A percentile compares a stretch with the other conserved stretches of the same genome.
Evolutionary conservation across 371 early-diverging fungal species (phyloP).

Genomic region (Saksenaea vasiformis): DNA sequence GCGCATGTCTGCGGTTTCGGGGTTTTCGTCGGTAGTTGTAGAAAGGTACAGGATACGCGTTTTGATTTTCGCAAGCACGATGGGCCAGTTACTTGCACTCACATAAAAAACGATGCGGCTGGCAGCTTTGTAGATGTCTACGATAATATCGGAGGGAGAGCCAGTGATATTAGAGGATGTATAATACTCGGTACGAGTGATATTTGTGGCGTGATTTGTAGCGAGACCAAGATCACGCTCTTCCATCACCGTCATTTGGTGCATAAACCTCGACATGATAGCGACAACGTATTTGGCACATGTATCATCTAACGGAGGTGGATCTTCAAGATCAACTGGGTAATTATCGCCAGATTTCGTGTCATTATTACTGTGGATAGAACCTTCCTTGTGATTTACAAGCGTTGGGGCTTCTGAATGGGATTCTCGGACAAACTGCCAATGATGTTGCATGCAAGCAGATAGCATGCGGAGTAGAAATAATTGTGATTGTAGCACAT

Average conservation of each 20-base stretch:
- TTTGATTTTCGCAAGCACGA: conserved; percentile 71
- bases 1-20: conserved; percentile 77
- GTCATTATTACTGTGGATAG: conserved; percentile 18
- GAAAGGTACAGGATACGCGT: conserved; percentile 57
- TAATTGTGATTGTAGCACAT: conserved; percentile 73
- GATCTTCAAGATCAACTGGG: conserved; percentile 55
- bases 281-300: conserved; percentile 68
- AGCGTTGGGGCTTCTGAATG: conserved; percentile 1
- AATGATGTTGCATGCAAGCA: conserved; percentile 74
- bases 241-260: conserved; percentile 50
- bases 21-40: conserved; percentile 63
- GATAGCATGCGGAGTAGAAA: conserved; percentile 72
- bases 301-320: conserved; percentile 76
- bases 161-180: conserved; percentile 30
- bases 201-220: conserved; percentile 48
- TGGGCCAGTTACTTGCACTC: conserved; percentile 81
- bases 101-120: conserved; percentile 78
- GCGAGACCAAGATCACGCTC: conserved; percentile 38
- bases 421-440: conserved; percentile 63
- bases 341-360: conserved; percentile 28
- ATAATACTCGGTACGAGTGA: conserved; percentile 50
- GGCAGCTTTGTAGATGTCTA: conserved; percentile 71
- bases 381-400: conserved; percentile 24
- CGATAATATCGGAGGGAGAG: conserved; percentile 51
- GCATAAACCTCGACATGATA: conserved; percentile 67